phyloP scores from a whole-genome alignment of 208 protist species.

The Leishmania guyanensis region DNA sequence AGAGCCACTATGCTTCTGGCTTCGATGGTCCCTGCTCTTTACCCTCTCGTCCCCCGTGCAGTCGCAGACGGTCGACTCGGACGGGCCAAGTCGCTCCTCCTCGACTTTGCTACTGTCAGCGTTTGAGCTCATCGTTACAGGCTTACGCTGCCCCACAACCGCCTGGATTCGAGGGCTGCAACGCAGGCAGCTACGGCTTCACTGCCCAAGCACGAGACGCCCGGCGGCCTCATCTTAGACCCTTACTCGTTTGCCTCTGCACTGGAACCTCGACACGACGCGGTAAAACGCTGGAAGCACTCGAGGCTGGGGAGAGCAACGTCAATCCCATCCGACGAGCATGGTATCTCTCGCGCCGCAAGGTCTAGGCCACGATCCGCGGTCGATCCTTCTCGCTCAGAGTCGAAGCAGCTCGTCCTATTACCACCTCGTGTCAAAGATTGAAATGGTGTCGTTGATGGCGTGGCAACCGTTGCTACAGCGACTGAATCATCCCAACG shows the following conservation, averaged over 20 bases:
- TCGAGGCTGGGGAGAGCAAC: not conserved
- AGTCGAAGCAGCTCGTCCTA: not conserved
- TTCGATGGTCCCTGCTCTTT: constrained; percentile 27
- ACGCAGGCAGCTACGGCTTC: not conserved
- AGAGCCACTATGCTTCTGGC: constrained; percentile 30
- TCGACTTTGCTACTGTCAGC: constrained; percentile 1
- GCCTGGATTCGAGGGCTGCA: not conserved
- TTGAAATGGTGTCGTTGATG: not conserved
- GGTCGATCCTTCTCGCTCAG: not conserved
- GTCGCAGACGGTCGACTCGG: not conserved
- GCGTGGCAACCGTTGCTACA: not conserved
- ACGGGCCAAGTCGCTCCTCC: not conserved
- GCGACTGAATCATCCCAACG: not conserved
- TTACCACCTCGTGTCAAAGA: not conserved
- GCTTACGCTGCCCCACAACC: not conserved
- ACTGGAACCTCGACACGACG: constrained; percentile 4
- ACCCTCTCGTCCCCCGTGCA: not conserved
- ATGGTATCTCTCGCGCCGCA: not conserved
- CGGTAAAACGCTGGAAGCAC: not conserved
- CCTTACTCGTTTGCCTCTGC: constrained; percentile 20
- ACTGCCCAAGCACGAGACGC: not conserved
- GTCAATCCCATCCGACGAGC: not conserved
- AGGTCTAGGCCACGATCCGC: not conserved
- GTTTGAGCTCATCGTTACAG: not conserved
- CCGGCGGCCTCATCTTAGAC: not conserved